These are phyloP conservation scores for Rhodomyrtus tomentosa DNA, from an alignment of 345 rosid species.

Conservation along the genomic window DNA sequence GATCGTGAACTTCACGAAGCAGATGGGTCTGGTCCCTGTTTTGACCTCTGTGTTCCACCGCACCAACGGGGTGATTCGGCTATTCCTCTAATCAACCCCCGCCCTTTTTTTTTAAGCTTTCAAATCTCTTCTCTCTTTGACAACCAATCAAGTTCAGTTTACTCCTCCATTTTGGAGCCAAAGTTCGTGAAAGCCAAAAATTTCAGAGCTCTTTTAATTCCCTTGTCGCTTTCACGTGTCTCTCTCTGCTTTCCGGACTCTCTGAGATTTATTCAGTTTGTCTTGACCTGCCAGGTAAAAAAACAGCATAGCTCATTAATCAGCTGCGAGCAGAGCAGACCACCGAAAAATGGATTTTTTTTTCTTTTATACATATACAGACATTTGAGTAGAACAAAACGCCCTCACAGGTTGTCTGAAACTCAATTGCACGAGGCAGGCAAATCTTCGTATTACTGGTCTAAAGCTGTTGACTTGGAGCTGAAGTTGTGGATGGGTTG, in stretches of 20 bases:
- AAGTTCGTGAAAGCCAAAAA: background rate
- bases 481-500: background rate
- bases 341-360: background rate
- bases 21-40: slow-evolving; percentile 83
- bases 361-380: too few species aligned
- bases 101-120: background rate
- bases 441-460: too few species aligned
- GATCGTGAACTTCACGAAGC: slow-evolving; percentile 73
- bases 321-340: background rate
- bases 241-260: background rate
- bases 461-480: background rate
- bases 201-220: background rate
- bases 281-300: background rate
- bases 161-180: background rate
- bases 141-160: background rate
- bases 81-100: background rate
- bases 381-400: background rate
- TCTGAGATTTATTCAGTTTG: background rate
- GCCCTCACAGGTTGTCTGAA: background rate
- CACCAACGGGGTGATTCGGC: slow-evolving; percentile 45
- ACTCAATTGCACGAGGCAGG: background rate
- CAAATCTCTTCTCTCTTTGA: background rate
- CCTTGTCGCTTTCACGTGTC: background rate
- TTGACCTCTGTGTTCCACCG: slow-evolving; percentile 68
- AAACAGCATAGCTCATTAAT: background rate